Evolutionary conservation across 176 grass and related monocot species (phyloP).

Genomic region (Hordeum vulgare): DNA sequence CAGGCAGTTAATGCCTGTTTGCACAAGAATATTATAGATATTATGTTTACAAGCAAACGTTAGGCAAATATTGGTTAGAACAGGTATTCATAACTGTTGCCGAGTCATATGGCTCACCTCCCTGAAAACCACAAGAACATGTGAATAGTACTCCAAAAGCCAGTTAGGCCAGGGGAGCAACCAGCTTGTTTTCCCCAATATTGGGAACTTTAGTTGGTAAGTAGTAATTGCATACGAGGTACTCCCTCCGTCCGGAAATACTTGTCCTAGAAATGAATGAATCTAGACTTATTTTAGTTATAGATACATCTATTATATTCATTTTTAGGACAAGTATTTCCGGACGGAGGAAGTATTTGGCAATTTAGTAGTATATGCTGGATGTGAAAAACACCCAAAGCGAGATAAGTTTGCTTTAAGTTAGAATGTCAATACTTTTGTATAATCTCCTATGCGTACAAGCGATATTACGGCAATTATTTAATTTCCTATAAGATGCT

Average conservation of each 20-base stretch:
- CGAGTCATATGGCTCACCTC: background rate
- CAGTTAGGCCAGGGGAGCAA: constrained; percentile 2
- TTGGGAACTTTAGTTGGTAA: background rate
- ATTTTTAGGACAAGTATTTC: no score
- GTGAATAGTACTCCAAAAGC: background rate
- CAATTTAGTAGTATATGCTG: background rate
- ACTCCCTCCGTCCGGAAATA: no score
- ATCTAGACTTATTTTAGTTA: no score
- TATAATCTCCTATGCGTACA: background rate
- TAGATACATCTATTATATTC: no score
- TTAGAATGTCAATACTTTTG: background rate
- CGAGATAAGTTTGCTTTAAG: background rate
- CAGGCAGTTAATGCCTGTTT: background rate
- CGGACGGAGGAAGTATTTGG: no score
- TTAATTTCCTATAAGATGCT: constrained; percentile 10
- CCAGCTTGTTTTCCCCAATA: background rate
- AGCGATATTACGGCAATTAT: background rate
- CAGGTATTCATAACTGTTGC: background rate
- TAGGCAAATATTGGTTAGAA: background rate
- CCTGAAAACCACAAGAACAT: background rate
- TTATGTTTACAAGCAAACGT: background rate
- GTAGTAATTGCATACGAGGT: background rate
- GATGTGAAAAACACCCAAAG: background rate
- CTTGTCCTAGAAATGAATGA: no score
- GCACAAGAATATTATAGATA: constrained; percentile 3